These are phyloP conservation scores for Lodderomyces margitis DNA, from an alignment of 1,139 yeast genomes.

Conservation along the genomic window DNA sequence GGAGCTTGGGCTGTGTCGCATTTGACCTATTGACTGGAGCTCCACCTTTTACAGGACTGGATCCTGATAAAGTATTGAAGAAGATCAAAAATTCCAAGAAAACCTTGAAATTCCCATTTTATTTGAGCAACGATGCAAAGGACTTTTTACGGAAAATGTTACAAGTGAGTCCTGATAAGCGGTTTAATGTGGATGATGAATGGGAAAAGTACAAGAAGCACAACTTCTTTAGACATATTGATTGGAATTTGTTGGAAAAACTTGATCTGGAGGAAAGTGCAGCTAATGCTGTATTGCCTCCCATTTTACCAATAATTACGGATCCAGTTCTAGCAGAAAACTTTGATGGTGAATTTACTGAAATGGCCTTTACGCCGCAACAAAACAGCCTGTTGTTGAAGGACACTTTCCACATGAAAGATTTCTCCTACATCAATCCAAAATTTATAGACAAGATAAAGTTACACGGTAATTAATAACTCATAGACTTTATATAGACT, in stretches of 20 bases:
- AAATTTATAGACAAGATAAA: slow-evolving; percentile 24
- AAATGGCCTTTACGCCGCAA: slow-evolving; percentile 53
- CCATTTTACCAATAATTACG: slow-evolving; percentile 82
- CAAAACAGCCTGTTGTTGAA: slow-evolving; percentile 20
- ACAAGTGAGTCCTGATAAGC: slow-evolving; percentile 69
- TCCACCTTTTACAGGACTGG: slow-evolving; percentile 93
- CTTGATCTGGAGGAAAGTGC: slow-evolving; percentile 22
- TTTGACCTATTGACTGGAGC: slow-evolving; percentile 86
- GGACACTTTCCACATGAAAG: slow-evolving; percentile 42
- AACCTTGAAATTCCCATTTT: slow-evolving; percentile 75
- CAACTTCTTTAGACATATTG: slow-evolving; percentile 72
- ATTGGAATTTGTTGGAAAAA: slow-evolving; percentile 68
- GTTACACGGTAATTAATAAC: neutral
- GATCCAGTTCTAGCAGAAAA: slow-evolving; percentile 89
- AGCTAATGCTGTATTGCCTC: slow-evolving; percentile 50
- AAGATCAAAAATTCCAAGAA: slow-evolving; percentile 67
- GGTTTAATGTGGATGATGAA: slow-evolving; percentile 63
- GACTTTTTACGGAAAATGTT: slow-evolving; percentile 72
- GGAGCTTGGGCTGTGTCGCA: slow-evolving; percentile 92
- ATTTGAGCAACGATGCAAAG: slow-evolving; percentile 80
- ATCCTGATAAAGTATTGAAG: slow-evolving; percentile 76
- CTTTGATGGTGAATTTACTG: slow-evolving; percentile 84
- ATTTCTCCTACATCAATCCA: slow-evolving; percentile 45
- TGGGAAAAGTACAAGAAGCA: slow-evolving; percentile 60
- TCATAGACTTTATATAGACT: slow-evolving; percentile 1